Percentiles rank a stretch among this genome's conserved stretches.
These are phyloP conservation scores for Hypoxylon sp. DNA, from an alignment of 2,329 filamentous ascomycete species.

Conservation along the genomic window DNA sequence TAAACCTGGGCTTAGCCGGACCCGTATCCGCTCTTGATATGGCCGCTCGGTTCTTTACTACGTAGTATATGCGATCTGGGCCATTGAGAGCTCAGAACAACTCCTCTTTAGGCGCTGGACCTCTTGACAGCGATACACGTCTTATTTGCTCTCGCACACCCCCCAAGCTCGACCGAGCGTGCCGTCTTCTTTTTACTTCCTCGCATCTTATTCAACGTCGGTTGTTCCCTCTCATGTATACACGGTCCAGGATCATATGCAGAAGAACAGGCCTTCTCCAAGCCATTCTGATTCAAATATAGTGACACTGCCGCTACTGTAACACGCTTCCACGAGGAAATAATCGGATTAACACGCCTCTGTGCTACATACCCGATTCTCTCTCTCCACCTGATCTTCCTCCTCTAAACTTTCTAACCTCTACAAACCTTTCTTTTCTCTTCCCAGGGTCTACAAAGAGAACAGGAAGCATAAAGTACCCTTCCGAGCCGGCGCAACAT, in stretches of 20 bases:
- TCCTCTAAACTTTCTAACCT: constrained; percentile 34
- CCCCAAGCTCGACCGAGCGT: constrained; percentile 51
- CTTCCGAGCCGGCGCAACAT: constrained; percentile 47
- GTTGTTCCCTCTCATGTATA: constrained; percentile 51
- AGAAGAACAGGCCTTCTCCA: constrained; percentile 52
- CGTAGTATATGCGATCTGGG: constrained; percentile 58
- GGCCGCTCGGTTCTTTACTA: constrained; percentile 57
- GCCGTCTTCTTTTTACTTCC: constrained; percentile 52
- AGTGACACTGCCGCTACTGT: constrained; percentile 54
- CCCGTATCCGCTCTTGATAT: constrained; percentile 63
- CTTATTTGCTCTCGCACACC: constrained; percentile 58
- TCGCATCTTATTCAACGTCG: constrained; percentile 50
- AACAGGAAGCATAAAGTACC: constrained; percentile 42
- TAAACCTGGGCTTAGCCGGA: constrained; percentile 60
- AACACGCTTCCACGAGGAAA: constrained; percentile 53
- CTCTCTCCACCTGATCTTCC: constrained; percentile 35
- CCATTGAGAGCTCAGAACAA: constrained; percentile 62
- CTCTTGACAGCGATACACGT: constrained; percentile 56
- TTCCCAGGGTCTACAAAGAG: constrained; percentile 30
- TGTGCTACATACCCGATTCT: constrained; percentile 49
- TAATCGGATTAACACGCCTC: constrained; percentile 49
- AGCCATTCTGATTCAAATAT: constrained; percentile 51
- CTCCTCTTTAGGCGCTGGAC: constrained; percentile 60
- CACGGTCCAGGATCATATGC: constrained; percentile 52
- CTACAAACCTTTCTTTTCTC: constrained; percentile 24